Evolutionary conservation across 2,329 filamentous ascomycete genomes (phyloP), one percentile per base, ranked within the genome.

Genomic region (Shiraia bambusicola): DNA sequence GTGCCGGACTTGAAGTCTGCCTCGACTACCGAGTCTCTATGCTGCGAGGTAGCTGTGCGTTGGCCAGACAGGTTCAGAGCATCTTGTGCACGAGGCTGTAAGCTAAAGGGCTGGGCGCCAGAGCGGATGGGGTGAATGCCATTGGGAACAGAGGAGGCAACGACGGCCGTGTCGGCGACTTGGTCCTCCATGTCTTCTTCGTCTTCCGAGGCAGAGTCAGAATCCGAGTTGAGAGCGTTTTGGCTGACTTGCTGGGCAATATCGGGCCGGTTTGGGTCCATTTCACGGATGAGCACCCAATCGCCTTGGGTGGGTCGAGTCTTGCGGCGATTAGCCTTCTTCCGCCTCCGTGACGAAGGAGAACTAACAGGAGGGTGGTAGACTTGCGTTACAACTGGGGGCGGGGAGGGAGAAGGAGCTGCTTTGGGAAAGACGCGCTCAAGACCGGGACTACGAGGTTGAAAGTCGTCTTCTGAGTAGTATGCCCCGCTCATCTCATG

Each of bases 201-300:
- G 48, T 72, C 70, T 32, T 74, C 70, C 11, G 68, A 62, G 41
- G 71, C 72, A 2, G 69, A 71, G 15, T 76, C 73, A 29, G 67
- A 70, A 17, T 62, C 63, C 2, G 67, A 69, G 28, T 67, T 65
- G 34, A 87, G 71, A 15, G 79, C 74, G 50, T 75, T 64, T 48
- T 72, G 69, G 49, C 76, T 78, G 42, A 81, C 84, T 59, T 70
- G 63, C 51, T 70, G 71, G 43, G 83, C 83, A 59, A 88, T 78
- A 36, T 89, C 83, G 36, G 79, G 82, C 52, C 75, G 74, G 59
- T 82, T 81, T 58, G 82, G 81, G 55, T 73, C 80, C 72, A 91
- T 76, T 65, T 77, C 74, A 42, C 73, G 70, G 49, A 92, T 76
- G 66, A 92, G 75, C 50, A 88, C 82, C 54, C 76, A 80, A 76